phyloP scores from a whole-genome alignment of 164 flowering plant genomes.

The Stephania yunnanensis region DNA sequence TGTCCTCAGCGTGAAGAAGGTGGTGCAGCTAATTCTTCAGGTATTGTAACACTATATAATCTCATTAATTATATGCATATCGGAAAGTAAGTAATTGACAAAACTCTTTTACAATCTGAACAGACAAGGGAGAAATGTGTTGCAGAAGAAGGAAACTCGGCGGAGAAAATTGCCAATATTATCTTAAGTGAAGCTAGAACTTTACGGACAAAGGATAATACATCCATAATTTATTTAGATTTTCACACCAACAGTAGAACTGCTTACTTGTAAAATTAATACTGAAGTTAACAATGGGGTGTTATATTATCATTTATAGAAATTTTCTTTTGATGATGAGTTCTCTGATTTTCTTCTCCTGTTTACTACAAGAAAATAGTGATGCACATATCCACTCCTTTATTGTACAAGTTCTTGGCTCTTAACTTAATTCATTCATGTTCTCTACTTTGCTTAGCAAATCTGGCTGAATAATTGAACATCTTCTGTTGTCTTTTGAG shows the following conservation, averaged over 20 bases:
- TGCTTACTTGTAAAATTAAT: slow-evolving; percentile 38
- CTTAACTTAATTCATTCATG: neutral
- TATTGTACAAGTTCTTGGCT: neutral
- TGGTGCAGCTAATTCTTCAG: slow-evolving; percentile 72
- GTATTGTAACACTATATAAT: slow-evolving; percentile 23
- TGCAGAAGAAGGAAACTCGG: slow-evolving; percentile 35
- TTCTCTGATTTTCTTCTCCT: neutral
- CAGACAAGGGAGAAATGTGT: slow-evolving; percentile 53
- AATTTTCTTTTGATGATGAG: neutral
- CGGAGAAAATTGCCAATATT: slow-evolving; percentile 66
- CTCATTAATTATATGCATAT: neutral
- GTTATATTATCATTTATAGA: neutral
- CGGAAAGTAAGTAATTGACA: too few relatives aligned
- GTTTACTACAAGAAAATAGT: neutral
- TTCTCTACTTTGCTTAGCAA: neutral
- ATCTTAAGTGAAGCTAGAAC: slow-evolving; percentile 80
- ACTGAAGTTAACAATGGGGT: slow-evolving; percentile 9
- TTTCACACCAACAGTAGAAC: slow-evolving; percentile 38
- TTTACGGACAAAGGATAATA: slow-evolving; percentile 88
- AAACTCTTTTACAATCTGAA: slow-evolving; percentile 2
- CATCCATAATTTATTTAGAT: slow-evolving; percentile 79
- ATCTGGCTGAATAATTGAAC: neutral
- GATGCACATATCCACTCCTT: neutral
- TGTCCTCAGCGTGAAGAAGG: slow-evolving; percentile 70
- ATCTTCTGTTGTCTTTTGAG: too few relatives aligned